phyloP scores from a whole-genome alignment of 306 rosid genomes.

The Rubus parviflorus region DNA sequence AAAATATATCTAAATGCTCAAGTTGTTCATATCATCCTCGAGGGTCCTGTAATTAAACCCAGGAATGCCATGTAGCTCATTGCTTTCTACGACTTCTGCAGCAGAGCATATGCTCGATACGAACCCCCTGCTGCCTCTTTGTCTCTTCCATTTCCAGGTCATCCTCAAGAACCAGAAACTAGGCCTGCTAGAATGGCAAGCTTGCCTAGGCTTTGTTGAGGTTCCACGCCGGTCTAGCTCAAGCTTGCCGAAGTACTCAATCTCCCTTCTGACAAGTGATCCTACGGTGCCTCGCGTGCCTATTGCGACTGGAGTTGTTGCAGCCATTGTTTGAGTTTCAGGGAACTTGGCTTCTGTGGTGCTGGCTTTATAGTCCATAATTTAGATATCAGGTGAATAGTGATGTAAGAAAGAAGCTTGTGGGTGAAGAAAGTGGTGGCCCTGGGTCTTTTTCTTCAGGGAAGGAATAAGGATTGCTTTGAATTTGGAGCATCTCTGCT shows the following conservation, averaged over 20 bases:
- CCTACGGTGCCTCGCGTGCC: constrained; percentile 88
- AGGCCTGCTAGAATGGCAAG: constrained; percentile 32
- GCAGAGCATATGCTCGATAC: constrained; percentile 52
- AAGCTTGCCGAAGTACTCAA: constrained; percentile 68
- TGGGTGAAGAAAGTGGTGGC: constrained; percentile 46
- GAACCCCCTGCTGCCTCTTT: constrained; percentile 35
- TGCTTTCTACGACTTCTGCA: constrained; percentile 46
- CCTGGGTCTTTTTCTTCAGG: constrained; percentile 18
- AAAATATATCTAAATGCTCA: constrained; percentile 26
- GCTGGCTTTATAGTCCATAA: constrained; percentile 44
- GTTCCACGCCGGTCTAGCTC: constrained; percentile 51
- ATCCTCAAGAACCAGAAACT: constrained; percentile 57
- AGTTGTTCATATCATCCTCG: constrained; percentile 46
- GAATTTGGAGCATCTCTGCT: constrained; percentile 38
- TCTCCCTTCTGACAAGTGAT: constrained; percentile 69
- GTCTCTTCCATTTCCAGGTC: constrained; percentile 67
- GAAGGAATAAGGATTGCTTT: constrained; percentile 36
- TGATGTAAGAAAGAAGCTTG: constrained; percentile 37
- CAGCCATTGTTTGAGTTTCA: constrained; percentile 50
- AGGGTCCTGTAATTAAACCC: constrained; percentile 63
- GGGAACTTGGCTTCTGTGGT: constrained; percentile 29
- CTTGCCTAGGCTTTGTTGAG: constrained; percentile 30
- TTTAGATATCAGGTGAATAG: constrained; percentile 1
- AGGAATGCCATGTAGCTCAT: constrained; percentile 43
- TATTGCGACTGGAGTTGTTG: constrained; percentile 60